Evolutionary conservation across 1,284 basidiomycete species (phyloP), one percentile per base, ranked within the genome.

Genomic region (Ustilago lituana): DNA sequence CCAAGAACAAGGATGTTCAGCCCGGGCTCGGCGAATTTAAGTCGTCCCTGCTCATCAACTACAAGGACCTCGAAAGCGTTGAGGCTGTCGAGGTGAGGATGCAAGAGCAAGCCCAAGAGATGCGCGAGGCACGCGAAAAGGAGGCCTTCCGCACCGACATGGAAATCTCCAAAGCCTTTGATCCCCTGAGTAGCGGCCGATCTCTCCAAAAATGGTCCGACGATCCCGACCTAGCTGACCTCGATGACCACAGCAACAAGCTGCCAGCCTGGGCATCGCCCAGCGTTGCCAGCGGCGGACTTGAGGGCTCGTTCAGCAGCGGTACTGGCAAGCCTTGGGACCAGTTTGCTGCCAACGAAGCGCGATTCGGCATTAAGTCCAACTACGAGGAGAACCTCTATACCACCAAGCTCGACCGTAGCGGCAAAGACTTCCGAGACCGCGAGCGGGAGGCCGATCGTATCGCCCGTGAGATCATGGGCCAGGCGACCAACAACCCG

Each of bases 331-430:
- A 58, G 39, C 84, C 85, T 0, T 99, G 96, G 95, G 94, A 99
- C 83, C 95, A 98, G 84, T 99, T 99, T 77, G 90, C 90, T 36
- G 91, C 86, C 53, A 99, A 98, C 83, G 94, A 97, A 83, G 87
- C 90, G 73, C 86, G 93, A 63, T 98, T 97, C 80, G 96, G 96
- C 17, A 89, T 94, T 67, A 93, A 87, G 79, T 92, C 93, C 9
- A 88, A 89, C 78, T 99, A 93, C 82, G 90, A 97, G 77, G 95
- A 99, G 84, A 91, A 94, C 60, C 81, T 90, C 37, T 99, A 99
- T 83, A 99, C 96, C 19, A 98, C 95, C 37, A 93, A 89, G 84
- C 86, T 98, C 46, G 93, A 98, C 82, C 88, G 92, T 70, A 87
- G 84, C 59, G 90, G 88, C 22, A 88, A 90, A 24, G 93, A 94